Base-by-base conservation (phyloP, 208 protist species). In the Wallacemonas sp. region DNA sequence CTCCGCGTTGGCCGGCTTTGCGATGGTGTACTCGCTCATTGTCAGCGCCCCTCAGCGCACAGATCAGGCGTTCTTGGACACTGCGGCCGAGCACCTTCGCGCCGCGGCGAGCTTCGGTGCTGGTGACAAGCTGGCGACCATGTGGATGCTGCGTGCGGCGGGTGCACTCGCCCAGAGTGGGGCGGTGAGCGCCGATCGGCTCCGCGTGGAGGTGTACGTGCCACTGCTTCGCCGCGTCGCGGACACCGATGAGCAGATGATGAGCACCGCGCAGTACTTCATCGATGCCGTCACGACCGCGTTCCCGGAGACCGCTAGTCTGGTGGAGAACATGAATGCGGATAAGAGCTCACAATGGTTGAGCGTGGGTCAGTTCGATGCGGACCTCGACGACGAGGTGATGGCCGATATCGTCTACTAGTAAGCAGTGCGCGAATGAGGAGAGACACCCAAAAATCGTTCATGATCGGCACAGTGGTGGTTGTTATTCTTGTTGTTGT, bases 371-470 rank as follows among this genome's bases (percentile, higher is more conserved):
- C 71, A 79, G 38, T 96, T 94, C 45, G 91, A 96, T 50, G 91
- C 91, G 3, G 91, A 96, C 64, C 76, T 96, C 5, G 91, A 96
- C 34, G 91, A 96, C 50, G 91, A 96, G 66, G 60, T 86, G 36
- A 70, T 76, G n/a, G 91, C 91, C 3, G 86, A 93, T 50, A 78
- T 78, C 27, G 74, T 85, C 13, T 76, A 77, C 59, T 95, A 89
- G 69, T n/a, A 54, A 44, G 38, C 5, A 33, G 30, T 19, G n/a
- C 53, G n/a, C 34, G 44, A 9, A 55, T n/a, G 29, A 42, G 1
- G 1, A 22, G 32, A 55, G 33, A 34, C n/a, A 44, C 1, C 34
- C 13, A 54, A 52, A 63, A 38, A 22, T 9, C 19, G 0, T 10
- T 5, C 26, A 36, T 39, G 24, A 59, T 67, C 0, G 9, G 22